Conservation (phyloP, 768 basidiomycete genomes). For the Mycena galericulata region DNA sequence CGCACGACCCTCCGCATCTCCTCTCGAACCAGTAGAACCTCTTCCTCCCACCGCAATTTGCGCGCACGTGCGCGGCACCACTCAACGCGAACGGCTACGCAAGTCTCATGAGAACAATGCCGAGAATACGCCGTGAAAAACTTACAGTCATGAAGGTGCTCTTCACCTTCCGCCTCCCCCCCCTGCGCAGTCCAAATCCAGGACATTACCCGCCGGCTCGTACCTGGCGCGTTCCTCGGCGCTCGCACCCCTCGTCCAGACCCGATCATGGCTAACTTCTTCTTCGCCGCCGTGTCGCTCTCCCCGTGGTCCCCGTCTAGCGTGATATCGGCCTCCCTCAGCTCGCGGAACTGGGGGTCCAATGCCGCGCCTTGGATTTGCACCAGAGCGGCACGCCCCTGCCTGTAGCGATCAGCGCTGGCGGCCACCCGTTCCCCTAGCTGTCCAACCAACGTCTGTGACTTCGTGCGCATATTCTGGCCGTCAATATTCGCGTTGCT, state of each 20-base stretch:
- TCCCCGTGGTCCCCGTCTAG: neutral
- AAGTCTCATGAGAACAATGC: neutral
- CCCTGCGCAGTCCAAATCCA: constrained; percentile 2
- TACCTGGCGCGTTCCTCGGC: neutral
- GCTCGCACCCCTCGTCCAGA: neutral
- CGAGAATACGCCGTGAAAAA: neutral
- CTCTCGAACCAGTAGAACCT: neutral
- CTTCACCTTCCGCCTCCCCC: neutral
- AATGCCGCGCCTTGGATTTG: neutral
- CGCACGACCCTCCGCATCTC: neutral
- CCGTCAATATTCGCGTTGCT: constrained; percentile 2
- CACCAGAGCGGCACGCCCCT: neutral
- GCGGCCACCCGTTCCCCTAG: neutral
- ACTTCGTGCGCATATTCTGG: neutral
- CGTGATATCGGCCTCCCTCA: neutral
- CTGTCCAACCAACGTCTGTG: neutral
- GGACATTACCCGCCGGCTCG: neutral
- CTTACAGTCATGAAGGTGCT: neutral
- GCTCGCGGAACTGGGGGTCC: neutral
- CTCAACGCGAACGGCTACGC: neutral
- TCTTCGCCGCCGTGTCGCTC: neutral
- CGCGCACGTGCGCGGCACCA: neutral
- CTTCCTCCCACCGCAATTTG: neutral
- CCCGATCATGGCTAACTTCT: neutral
- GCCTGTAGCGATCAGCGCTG: neutral